These are phyloP conservation scores for Chlorella sp. DNA, from an alignment of 139 green algal genomes.

Conservation along the genomic window DNA sequence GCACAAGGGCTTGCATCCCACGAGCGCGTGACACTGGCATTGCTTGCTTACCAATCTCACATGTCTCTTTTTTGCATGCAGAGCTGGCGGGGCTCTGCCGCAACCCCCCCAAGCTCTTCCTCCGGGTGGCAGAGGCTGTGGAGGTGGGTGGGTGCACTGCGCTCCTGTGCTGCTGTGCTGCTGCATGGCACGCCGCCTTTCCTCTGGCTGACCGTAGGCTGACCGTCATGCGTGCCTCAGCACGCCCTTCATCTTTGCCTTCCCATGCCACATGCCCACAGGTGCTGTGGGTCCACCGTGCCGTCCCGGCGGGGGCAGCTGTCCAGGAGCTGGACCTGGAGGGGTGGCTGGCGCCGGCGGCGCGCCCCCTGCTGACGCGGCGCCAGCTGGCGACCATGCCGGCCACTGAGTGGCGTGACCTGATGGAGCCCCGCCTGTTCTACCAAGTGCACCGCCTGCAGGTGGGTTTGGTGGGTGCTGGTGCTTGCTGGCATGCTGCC, in stretches of 20 bases:
- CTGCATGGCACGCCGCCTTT: not conserved
- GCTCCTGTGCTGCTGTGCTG: not conserved
- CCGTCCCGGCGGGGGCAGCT: constrained; percentile 55
- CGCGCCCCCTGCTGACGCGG: not conserved
- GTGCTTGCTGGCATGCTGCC: too few relatives aligned
- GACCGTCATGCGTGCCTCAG: not conserved
- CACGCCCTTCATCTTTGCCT: not conserved
- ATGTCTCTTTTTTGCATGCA: too few relatives aligned
- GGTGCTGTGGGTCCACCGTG: constrained; percentile 78
- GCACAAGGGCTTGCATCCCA: not conserved
- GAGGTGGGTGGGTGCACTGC: not conserved
- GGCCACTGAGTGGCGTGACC: not conserved
- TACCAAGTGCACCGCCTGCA: not conserved
- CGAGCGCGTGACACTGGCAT: not conserved
- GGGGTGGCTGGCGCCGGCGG: not conserved
- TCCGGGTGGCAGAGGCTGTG: too few relatives aligned
- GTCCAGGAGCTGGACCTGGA: not conserved
- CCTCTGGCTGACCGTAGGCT: too few relatives aligned
- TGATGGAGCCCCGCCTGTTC: not conserved
- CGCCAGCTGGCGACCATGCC: not conserved
- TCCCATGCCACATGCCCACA: not conserved
- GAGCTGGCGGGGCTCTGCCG: too few relatives aligned
- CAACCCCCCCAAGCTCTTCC: too few relatives aligned
- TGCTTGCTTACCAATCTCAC: not conserved
- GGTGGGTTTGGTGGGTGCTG: not conserved